Evolutionary conservation across 768 basidiomycete species (phyloP).

Genomic region (Lentinula edodes): DNA sequence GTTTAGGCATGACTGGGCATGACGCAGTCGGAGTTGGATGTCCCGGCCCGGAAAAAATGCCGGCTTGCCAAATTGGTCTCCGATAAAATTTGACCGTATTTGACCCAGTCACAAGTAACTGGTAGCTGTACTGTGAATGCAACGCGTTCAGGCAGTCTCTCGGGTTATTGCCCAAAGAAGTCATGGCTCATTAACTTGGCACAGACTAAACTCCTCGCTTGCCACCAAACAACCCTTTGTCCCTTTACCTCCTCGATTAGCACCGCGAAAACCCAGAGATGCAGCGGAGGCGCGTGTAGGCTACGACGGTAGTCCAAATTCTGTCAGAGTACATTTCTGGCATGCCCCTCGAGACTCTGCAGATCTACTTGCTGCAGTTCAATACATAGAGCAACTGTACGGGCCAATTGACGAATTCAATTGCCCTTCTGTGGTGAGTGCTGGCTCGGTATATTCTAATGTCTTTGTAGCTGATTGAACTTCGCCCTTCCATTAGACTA

Average conservation of each 20-base stretch:
- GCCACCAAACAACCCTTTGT: background rate
- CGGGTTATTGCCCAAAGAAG: background rate
- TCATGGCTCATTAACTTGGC: background rate
- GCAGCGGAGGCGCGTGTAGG: slow-evolving; percentile 1
- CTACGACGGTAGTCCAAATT: background rate
- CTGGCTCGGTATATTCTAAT: background rate
- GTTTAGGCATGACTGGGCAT: slow-evolving; percentile 23
- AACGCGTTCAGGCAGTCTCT: background rate
- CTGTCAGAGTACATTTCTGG: background rate
- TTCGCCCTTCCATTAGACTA: background rate
- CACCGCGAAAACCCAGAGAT: background rate
- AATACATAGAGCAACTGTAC: slow-evolving; percentile 1
- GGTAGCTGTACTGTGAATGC: background rate
- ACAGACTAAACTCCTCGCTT: background rate
- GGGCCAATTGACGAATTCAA: slow-evolving; percentile 4
- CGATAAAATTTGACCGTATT: background rate
- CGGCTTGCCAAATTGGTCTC: background rate
- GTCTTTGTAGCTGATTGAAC: background rate
- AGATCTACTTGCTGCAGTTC: background rate
- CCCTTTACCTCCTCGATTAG: background rate
- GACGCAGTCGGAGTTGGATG: background rate
- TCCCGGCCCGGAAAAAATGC: too few species aligned
- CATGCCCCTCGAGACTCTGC: background rate
- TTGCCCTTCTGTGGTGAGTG: background rate
- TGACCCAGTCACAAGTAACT: too few species aligned